Evolutionary conservation across 768 basidiomycete species (phyloP), one percentile per base, ranked within the genome.

Genomic region (Cubamyces sp.): DNA sequence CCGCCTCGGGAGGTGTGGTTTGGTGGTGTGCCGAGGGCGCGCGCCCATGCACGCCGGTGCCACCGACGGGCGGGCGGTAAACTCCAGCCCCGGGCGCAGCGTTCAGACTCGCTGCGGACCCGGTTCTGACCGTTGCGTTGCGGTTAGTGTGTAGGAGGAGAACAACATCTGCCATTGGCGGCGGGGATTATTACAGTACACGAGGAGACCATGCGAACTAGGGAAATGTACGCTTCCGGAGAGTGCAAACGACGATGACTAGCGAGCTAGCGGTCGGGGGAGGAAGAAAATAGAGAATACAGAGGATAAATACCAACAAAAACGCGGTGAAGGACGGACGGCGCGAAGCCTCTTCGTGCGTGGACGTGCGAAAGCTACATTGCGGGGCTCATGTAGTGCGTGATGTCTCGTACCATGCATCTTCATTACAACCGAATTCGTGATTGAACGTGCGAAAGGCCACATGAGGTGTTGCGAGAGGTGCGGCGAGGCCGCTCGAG

Each of bases 291-390:
- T 54, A 60, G 49, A 59, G 57, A 58, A 60, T 50, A 60, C 58
- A 64, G 63, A 23, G 54, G 58, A 64, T 64, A 64, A 64, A 64
- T 64, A 64, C 57, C 54, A 34, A 60, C 40, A 57, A 60, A 54
- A 25, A 19, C 7, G 15, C 37, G 14, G 42, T 26, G 19, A n/a
- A 28, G 40, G 39, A 21, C 49, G 34, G 49, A 19, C 28, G 21
- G n/a, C 52, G 34, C 34, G 34, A 34, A 34, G 34, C 59, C 11
- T 45, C 21, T 40, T 19, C 23, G 34, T 30, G 59, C 45, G 45
- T 43, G 45, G 39, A 26, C 45, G 47, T 28, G 48, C 19, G 50
- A 39, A 30, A 28, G 41, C 47, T 62, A 56, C 48, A 39, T 25
- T 19, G 42, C 54, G 47, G 42, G 19, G 48, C 50, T 47, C 54